A percentile compares a stretch with the other conserved stretches of the same genome.
These are phyloP conservation scores for Macaranga tanarius DNA, from an alignment of 441 rosid genomes.

Conservation along the genomic window DNA sequence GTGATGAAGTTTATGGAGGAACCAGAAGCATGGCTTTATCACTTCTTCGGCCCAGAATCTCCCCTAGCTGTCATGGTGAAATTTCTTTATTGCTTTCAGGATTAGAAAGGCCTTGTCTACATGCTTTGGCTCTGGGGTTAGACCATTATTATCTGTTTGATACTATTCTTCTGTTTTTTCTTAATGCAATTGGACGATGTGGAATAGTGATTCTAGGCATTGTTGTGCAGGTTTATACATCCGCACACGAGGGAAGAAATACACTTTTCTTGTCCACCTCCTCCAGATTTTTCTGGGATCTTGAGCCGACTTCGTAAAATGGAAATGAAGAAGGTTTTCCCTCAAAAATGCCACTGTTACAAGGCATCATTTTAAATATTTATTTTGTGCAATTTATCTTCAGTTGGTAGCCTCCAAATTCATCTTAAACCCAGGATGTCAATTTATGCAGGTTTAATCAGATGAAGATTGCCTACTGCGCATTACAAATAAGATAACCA, in stretches of 20 bases:
- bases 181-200: neutral
- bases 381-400: neutral
- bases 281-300: conserved; percentile 63
- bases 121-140: conserved; percentile 85
- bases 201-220: conserved; percentile 5
- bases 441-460: conserved; percentile 8
- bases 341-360: neutral
- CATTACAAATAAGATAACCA: neutral
- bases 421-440: neutral
- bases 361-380: neutral
- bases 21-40: conserved; percentile 78
- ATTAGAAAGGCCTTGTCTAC: conserved; percentile 90
- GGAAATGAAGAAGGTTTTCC: conserved; percentile 49
- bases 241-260: conserved; percentile 60
- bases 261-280: conserved; percentile 71
- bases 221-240: conserved; percentile 62
- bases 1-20: conserved; percentile 89
- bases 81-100: conserved; percentile 52
- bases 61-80: conserved; percentile 39
- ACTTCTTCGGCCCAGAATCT: conserved; percentile 54
- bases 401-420: neutral
- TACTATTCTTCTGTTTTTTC: conserved; percentile 9
- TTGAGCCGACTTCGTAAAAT: conserved; percentile 56
- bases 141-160: conserved; percentile 18
- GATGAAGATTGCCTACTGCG: neutral